These are phyloP conservation scores for Claviceps sorghi DNA, from an alignment of 2,329 filamentous ascomycete genomes.

Conservation along the genomic window DNA sequence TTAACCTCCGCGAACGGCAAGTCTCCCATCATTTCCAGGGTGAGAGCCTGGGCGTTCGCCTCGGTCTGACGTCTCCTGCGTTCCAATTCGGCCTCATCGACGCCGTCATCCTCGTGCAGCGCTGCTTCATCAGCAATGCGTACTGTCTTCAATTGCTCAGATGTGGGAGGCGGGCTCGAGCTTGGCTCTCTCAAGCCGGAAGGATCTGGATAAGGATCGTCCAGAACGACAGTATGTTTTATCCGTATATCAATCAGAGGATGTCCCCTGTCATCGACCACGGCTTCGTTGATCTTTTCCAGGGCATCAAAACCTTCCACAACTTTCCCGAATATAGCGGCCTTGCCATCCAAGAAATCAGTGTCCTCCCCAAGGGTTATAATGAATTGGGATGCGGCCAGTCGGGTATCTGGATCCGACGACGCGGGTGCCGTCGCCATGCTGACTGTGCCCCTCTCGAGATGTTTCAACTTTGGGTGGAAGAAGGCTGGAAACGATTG, in stretches of 20 bases:
- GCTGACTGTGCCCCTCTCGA: slow-evolving; percentile 81
- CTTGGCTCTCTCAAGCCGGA: slow-evolving; percentile 60
- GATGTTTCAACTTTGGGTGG: slow-evolving; percentile 74
- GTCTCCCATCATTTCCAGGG: slow-evolving; percentile 94
- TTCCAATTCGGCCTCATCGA: slow-evolving; percentile 68
- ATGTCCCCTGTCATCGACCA: slow-evolving; percentile 71
- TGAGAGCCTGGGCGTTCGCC: slow-evolving; percentile 83
- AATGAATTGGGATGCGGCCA: slow-evolving; percentile 86
- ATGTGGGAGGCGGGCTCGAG: slow-evolving; percentile 65
- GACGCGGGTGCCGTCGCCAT: slow-evolving; percentile 82
- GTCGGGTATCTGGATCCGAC: slow-evolving; percentile 62
- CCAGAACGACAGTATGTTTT: slow-evolving; percentile 78
- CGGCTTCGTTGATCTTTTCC: slow-evolving; percentile 83
- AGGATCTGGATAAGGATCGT: slow-evolving; percentile 84
- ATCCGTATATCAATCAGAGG: slow-evolving; percentile 92
- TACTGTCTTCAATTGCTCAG: slow-evolving; percentile 78
- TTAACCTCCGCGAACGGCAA: slow-evolving; percentile 95
- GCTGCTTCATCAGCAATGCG: slow-evolving; percentile 83
- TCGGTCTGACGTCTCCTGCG: slow-evolving; percentile 73
- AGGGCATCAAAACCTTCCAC: slow-evolving; percentile 91
- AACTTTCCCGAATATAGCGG: slow-evolving; percentile 88
- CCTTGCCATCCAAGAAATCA: slow-evolving; percentile 82
- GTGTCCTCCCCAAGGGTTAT: slow-evolving; percentile 81
- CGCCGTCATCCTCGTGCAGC: slow-evolving; percentile 53
- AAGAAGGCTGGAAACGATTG: slow-evolving; percentile 75